Conservation (phyloP, 768 basidiomycete species). For the Kwoniella mangroviensis region DNA sequence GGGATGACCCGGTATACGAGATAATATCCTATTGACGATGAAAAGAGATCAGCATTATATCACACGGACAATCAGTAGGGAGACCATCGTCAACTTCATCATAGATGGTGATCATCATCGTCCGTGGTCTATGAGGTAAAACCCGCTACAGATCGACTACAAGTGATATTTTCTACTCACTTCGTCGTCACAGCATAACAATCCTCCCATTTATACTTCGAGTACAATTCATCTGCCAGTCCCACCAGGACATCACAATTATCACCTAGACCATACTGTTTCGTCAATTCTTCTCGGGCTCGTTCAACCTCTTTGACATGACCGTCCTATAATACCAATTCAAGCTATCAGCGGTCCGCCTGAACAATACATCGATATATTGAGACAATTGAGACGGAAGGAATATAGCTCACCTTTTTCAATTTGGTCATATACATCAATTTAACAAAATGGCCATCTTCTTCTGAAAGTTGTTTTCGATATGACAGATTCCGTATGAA, state of each 20-base stretch:
- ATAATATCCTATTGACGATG: conserved; percentile 70
- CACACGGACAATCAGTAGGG: background rate
- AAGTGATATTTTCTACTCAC: conserved; percentile 58
- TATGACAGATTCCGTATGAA: conserved; percentile 86
- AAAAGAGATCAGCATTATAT: background rate
- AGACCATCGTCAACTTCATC: too few species aligned
- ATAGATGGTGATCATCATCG: too few species aligned
- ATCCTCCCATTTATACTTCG: conserved; percentile 89
- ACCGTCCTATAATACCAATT: conserved; percentile 64
- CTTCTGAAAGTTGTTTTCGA: conserved; percentile 72
- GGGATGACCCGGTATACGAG: conserved; percentile 80
- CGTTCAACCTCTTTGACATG: conserved; percentile 80
- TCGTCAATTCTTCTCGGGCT: conserved; percentile 75
- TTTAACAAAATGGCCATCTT: conserved; percentile 88
- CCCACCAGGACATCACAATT: conserved; percentile 92
- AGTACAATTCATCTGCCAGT: conserved; percentile 86
- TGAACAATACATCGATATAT: background rate
- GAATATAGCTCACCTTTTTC: conserved; percentile 66
- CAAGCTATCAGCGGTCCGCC: background rate
- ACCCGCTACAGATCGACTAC: background rate
- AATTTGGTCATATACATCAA: conserved; percentile 90
- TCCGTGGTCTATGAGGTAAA: background rate
- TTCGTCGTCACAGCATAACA: conserved; percentile 85
- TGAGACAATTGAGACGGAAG: background rate
- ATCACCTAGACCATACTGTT: conserved; percentile 81